phyloP scores from a whole-genome alignment of 192 early-diverging fungal genomes.

The Backusella tuberculispora region DNA sequence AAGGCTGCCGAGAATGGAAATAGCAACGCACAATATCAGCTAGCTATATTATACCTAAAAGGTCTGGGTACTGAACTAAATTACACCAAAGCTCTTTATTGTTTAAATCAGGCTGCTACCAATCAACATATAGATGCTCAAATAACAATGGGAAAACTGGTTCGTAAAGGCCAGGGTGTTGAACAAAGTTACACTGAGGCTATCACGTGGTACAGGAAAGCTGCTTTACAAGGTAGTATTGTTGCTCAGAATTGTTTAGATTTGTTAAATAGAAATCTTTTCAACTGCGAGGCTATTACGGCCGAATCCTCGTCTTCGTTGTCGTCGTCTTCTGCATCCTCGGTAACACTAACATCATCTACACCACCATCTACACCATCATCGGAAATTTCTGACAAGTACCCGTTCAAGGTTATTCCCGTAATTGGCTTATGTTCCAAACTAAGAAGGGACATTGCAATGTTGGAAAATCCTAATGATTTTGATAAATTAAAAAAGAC shows the following conservation, averaged over 20 bases:
- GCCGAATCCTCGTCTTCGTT: too few relatives aligned
- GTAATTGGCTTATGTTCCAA: neutral
- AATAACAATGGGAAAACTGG: neutral
- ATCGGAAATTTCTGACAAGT: too few relatives aligned
- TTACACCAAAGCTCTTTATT: neutral
- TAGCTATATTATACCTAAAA: neutral
- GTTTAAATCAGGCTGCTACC: neutral
- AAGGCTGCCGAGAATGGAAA: neutral
- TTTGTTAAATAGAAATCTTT: neutral
- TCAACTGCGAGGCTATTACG: too few relatives aligned
- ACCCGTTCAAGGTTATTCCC: too few relatives aligned
- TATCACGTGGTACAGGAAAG: neutral
- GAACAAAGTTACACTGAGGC: neutral
- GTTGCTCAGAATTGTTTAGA: neutral
- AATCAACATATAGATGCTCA: neutral
- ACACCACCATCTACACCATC: too few relatives aligned
- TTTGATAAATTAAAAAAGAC: neutral
- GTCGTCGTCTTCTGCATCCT: too few relatives aligned
- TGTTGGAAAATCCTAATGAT: neutral
- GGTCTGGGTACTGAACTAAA: neutral
- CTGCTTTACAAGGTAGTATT: neutral
- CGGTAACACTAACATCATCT: too few relatives aligned
- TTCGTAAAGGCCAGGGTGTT: neutral
- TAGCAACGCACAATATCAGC: neutral
- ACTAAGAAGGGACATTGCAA: neutral